Conservation (phyloP, 257 asterid genomes). For the Solanum bulbocastanum region DNA sequence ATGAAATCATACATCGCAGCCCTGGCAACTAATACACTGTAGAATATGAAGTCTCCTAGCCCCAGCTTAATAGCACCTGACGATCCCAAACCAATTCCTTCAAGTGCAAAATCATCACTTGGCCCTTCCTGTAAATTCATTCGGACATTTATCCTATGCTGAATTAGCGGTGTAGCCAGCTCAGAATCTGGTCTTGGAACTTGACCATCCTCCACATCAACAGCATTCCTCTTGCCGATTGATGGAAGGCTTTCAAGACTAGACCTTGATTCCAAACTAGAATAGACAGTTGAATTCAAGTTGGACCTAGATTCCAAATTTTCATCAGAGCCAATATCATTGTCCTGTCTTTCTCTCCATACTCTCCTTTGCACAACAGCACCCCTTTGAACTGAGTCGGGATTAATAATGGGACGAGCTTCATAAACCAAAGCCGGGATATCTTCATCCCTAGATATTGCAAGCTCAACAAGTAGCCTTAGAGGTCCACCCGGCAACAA, state of each 20-base stretch:
- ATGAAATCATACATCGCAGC: conserved; percentile 96
- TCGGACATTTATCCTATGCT: conserved; percentile 35
- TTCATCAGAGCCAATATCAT: conserved; percentile 12
- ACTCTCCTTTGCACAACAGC: conserved; percentile 49
- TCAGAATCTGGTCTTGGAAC: conserved; percentile 31
- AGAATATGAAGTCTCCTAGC: conserved; percentile 86
- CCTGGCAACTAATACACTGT: conserved; percentile 88
- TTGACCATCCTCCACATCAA: conserved; percentile 39
- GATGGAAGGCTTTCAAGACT: not conserved
- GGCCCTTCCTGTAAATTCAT: conserved; percentile 34
- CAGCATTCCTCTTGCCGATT: conserved; percentile 18
- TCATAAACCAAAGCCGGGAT: conserved; percentile 98
- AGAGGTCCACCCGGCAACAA: conserved; percentile 91
- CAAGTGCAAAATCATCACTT: conserved; percentile 44
- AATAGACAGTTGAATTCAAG: conserved; percentile 1
- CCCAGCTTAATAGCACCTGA: conserved; percentile 97
- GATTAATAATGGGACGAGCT: conserved; percentile 57
- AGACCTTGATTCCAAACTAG: not conserved
- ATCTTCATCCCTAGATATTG: conserved; percentile 85
- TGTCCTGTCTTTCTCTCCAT: conserved; percentile 55
- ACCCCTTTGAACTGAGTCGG: conserved; percentile 13
- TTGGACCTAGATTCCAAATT: conserved; percentile 5
- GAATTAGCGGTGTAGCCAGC: conserved; percentile 71
- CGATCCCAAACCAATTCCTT: conserved; percentile 85
- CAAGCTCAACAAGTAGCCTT: conserved; percentile 92